Evolutionary conservation across 2,329 filamentous ascomycete species (phyloP).

Genomic region (Sporothrix sp.): DNA sequence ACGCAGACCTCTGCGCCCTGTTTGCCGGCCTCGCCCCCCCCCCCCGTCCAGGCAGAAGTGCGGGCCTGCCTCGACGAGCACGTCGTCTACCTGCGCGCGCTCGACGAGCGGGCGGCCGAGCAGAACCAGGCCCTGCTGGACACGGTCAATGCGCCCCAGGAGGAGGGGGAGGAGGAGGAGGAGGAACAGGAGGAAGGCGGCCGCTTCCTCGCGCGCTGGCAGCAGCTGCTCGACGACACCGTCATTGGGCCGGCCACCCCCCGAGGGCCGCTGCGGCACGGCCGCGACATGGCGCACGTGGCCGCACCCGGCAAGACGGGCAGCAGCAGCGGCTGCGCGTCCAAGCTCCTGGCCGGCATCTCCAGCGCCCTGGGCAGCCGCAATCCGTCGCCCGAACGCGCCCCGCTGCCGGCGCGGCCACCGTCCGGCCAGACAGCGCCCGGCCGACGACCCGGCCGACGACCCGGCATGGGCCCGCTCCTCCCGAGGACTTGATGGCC

Average conservation of each 20-base stretch:
- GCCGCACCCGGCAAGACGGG: constrained; percentile 26
- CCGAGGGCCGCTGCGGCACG: constrained; percentile 42
- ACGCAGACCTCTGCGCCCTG: constrained; percentile 30
- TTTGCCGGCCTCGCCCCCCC: constrained; percentile 37
- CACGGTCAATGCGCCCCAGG: constrained; percentile 16
- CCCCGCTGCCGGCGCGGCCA: too few relatives aligned
- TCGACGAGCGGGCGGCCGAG: constrained; percentile 43
- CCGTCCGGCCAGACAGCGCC: too few relatives aligned
- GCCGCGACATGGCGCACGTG: constrained; percentile 38
- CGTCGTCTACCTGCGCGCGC: constrained; percentile 45
- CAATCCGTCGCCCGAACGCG: constrained; percentile 1
- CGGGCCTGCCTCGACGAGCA: constrained; percentile 48
- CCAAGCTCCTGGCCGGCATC: neutral
- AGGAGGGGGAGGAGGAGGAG: neutral
- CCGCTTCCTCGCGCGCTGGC: constrained; percentile 63
- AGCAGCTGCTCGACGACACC: constrained; percentile 59
- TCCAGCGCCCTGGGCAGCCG: constrained; percentile 9
- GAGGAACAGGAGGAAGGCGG: constrained; percentile 33
- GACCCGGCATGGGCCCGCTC: too few relatives aligned
- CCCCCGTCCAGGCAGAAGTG: constrained; percentile 36
- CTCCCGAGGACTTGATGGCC: too few relatives aligned
- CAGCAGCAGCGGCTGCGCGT: neutral
- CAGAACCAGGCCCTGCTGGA: constrained; percentile 51
- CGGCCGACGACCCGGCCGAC: too few relatives aligned
- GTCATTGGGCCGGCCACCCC: constrained; percentile 45